Base-by-base conservation (phyloP, 192 early-diverging fungal species). In the Dimargaris xerosporica region DNA sequence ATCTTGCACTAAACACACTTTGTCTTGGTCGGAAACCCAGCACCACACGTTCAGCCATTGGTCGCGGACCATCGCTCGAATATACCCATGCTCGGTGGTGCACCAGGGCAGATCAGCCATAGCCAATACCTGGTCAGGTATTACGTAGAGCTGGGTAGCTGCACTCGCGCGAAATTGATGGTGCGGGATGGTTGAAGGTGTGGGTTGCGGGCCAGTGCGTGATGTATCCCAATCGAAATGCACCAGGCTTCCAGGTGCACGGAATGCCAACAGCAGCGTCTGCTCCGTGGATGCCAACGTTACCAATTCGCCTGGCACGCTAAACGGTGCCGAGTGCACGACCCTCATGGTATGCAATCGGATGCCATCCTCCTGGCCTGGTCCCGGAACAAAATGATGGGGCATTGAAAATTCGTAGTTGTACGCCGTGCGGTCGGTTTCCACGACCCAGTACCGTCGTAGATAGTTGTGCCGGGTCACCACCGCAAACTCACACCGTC, bases 331-430 rank as follows among this genome's bases (percentile, higher is more conserved):
- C 50, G 64, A 56, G 61, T 73, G 71, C 48, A 63, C 65, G 44
- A 77, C 41, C 3, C 71, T 65, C 44, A 67, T 55, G 17, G 64
- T 59, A 59, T 59, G 15, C 28, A 59, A 39, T 15, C 23, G 41
- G 9, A 73, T 65, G 5, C 72, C 75, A 5, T 62, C 45, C n/a
- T 63, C 75, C 56, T 77, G 72, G 60, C 72, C 75, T 1, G 69
- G 65, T 0, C 75, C 75, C 7, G 66, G 70, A 6, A 62, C 75
- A 62, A 63, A 73, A 39, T 73, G 72, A 29, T 77, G 75, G 54
- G 71, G 67, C n/a, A 25, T 54, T 16, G 66, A 60, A 52, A 77
- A 77, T 62, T 47, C 61, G 62, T 71, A 74, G 56, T 74, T 67
- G 0, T 73, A 66, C 7, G 66, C 68, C 0, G 59, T 45, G 10